Evolutionary conservation across 192 early-diverging fungal genomes (phyloP).

Genomic region (Hyaloraphidium curvatum): DNA sequence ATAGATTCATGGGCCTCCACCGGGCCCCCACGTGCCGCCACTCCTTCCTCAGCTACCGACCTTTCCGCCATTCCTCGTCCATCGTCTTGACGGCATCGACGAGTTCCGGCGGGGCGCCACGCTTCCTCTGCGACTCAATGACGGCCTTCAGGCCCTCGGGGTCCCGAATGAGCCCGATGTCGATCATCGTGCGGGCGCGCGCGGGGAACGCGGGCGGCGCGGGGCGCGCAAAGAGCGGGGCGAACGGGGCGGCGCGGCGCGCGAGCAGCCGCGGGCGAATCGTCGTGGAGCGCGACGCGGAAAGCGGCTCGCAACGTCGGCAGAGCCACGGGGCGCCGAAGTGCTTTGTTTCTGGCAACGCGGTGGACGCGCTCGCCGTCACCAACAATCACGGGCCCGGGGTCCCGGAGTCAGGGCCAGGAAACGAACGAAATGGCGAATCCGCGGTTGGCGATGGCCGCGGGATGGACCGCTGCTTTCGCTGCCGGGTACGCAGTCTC

Average conservation of each 20-base stretch:
- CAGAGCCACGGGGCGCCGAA: too few species aligned
- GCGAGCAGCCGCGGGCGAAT: neutral
- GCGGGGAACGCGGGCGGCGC: neutral
- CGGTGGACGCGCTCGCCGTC: too few species aligned
- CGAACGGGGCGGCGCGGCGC: neutral
- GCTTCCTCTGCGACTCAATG: slow-evolving; percentile 77
- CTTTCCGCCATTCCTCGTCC: slow-evolving; percentile 74
- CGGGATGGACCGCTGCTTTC: too few species aligned
- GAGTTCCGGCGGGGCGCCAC: slow-evolving; percentile 60
- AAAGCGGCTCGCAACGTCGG: neutral
- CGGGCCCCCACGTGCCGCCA: neutral
- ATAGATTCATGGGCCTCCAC: neutral
- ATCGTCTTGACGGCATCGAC: slow-evolving; percentile 83
- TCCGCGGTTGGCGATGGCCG: too few species aligned
- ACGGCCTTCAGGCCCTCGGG: slow-evolving; percentile 83
- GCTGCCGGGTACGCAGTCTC: too few species aligned
- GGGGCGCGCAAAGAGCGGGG: neutral
- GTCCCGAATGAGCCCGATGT: slow-evolving; percentile 83
- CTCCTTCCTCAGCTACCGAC: slow-evolving; percentile 22
- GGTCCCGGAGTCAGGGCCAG: too few species aligned
- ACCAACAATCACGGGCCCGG: too few species aligned
- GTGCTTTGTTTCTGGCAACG: too few species aligned
- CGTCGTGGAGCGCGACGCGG: neutral
- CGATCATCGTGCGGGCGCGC: slow-evolving; percentile 27
- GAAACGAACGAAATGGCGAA: too few species aligned